Evolutionary conservation across 1,284 basidiomycete species (phyloP).

Genomic region (Pseudozyma flocculosa): DNA sequence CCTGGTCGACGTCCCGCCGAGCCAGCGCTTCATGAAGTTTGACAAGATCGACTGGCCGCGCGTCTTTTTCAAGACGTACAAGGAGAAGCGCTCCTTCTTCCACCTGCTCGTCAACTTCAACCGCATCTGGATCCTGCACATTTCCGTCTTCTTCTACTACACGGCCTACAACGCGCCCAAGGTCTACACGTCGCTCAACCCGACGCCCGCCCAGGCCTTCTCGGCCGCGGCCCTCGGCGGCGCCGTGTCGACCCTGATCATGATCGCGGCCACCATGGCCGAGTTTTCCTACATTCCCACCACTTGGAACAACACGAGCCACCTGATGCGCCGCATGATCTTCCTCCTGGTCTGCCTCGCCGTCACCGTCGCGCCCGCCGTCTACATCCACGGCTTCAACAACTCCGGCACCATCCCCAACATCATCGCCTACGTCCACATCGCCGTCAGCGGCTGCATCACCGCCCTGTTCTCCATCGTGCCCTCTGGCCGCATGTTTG

Average conservation of each 20-base stretch:
- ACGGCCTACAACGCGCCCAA: constrained; percentile 77
- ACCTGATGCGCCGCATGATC: constrained; percentile 51
- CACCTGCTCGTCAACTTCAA: constrained; percentile 58
- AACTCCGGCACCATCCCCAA: constrained; percentile 38
- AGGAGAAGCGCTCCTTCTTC: constrained; percentile 56
- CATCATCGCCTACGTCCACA: constrained; percentile 49
- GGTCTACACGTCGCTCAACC: constrained; percentile 68
- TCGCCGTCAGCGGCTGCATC: constrained; percentile 47
- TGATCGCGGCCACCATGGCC: constrained; percentile 56
- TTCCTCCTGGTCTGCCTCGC: constrained; percentile 54
- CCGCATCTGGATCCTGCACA: constrained; percentile 58
- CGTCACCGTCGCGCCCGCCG: constrained; percentile 53
- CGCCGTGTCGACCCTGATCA: constrained; percentile 53
- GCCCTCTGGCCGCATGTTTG: constrained; percentile 55
- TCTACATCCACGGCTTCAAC: constrained; percentile 56
- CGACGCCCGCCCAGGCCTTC: constrained; percentile 44
- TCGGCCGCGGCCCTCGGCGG: constrained; percentile 56
- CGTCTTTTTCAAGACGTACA: constrained; percentile 58
- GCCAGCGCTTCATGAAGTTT: constrained; percentile 58
- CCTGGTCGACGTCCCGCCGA: constrained; percentile 61
- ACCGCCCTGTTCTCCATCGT: constrained; percentile 55
- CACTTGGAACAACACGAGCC: constrained; percentile 58
- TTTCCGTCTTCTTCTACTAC: constrained; percentile 58
- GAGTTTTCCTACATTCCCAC: constrained; percentile 56
- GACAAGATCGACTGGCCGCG: constrained; percentile 58